Conservation (phyloP, 1,284 basidiomycete genomes). For the Sporisorium iseilematis-ciliati region DNA sequence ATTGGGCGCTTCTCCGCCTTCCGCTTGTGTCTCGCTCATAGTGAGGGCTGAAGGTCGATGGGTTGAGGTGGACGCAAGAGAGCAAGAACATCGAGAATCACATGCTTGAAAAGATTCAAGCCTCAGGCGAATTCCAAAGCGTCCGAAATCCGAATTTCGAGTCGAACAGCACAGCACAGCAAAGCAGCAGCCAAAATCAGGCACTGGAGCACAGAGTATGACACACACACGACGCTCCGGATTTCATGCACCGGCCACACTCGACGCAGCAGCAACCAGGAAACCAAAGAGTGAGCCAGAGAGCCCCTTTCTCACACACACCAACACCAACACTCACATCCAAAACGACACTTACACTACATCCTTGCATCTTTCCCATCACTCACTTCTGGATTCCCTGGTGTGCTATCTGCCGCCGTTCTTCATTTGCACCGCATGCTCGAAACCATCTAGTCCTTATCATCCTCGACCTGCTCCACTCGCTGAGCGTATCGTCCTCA, state of each 20-base stretch:
- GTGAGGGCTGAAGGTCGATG: neutral
- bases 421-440: neutral
- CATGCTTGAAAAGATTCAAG: neutral
- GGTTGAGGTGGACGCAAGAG: constrained; percentile 6
- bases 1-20: constrained; percentile 2
- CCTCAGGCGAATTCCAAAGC: constrained; percentile 2
- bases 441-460: neutral
- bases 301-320: too few relatives aligned
- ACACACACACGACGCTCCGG: constrained; percentile 14
- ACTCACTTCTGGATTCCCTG: too few relatives aligned
- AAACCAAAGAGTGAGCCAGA: too few relatives aligned
- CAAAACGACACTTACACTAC: too few relatives aligned
- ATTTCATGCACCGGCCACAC: constrained; percentile 5
- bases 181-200: neutral
- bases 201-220: too few relatives aligned
- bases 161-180: constrained; percentile 3
- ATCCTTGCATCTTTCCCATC: too few relatives aligned
- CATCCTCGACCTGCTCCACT: neutral
- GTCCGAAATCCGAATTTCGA: constrained; percentile 15
- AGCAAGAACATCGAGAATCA: neutral
- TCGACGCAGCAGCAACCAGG: too few relatives aligned
- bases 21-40: constrained; percentile 28
- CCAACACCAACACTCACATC: too few relatives aligned
- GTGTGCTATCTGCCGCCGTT: too few relatives aligned
- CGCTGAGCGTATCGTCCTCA: neutral